phyloP scores from a whole-genome alignment of 176 grass and related monocot genomes.

The Echinochloa phyllopogon region DNA sequence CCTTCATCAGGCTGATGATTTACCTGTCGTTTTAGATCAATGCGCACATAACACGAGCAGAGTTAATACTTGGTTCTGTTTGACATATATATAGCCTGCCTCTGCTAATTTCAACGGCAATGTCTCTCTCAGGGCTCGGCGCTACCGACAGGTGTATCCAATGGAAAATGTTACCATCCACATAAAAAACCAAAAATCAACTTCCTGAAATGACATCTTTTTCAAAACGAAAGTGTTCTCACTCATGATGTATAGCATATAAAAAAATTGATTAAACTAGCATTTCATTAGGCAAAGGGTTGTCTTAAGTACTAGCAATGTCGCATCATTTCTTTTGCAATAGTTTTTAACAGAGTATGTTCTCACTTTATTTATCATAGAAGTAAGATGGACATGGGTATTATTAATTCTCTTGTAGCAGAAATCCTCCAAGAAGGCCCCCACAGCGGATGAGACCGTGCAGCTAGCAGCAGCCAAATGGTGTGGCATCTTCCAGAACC shows the following conservation, averaged over 20 bases:
- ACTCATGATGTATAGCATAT: neutral
- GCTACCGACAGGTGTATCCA: neutral
- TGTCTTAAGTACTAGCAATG: neutral
- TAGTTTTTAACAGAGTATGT: neutral
- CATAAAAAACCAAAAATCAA: neutral
- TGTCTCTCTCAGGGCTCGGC: neutral
- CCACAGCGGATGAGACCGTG: neutral
- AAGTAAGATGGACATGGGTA: neutral
- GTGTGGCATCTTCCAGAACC: constrained; percentile 41
- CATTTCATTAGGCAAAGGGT: neutral
- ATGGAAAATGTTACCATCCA: neutral
- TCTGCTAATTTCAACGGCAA: neutral
- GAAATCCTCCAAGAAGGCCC: neutral
- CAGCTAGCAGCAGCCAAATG: constrained; percentile 2
- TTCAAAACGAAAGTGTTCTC: neutral
- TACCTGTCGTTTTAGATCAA: neutral
- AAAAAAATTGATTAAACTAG: neutral
- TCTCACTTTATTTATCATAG: neutral
- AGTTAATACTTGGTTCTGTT: neutral
- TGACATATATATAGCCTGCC: neutral
- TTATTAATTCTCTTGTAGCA: neutral
- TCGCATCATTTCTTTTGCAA: neutral
- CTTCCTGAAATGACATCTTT: neutral
- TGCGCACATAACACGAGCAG: neutral
- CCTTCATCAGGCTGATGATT: neutral